These are phyloP conservation scores for Begonia peltatifolia DNA, from an alignment of 306 rosid species.

Conservation along the genomic window DNA sequence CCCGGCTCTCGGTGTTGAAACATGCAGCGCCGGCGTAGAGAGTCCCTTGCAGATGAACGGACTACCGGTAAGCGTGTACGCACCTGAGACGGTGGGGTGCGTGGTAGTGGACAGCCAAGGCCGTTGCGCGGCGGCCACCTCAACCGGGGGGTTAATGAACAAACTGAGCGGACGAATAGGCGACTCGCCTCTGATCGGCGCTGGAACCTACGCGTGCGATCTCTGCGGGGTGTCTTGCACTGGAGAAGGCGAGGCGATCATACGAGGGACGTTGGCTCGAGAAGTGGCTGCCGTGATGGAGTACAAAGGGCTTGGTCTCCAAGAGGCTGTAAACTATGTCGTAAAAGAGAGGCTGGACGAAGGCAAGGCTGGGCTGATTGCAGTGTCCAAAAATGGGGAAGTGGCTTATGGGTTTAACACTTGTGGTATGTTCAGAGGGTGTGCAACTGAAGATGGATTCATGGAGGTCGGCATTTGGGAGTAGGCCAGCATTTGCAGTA, in stretches of 20 bases:
- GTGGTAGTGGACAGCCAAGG: constrained; percentile 76
- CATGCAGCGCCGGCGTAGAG: constrained; percentile 40
- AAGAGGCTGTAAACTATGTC: constrained; percentile 66
- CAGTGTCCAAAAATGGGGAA: constrained; percentile 63
- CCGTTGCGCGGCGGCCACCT: constrained; percentile 72
- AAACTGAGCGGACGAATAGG: constrained; percentile 75
- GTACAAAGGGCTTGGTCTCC: constrained; percentile 69
- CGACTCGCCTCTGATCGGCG: constrained; percentile 78
- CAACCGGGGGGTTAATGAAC: constrained; percentile 87
- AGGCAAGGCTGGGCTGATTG: constrained; percentile 78
- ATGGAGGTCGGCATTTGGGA: constrained; percentile 95
- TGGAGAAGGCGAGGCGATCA: constrained; percentile 90
- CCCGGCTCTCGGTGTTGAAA: constrained; percentile 32
- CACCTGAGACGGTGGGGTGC: constrained; percentile 94
- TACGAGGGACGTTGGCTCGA: constrained; percentile 80
- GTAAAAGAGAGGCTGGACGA: constrained; percentile 58
- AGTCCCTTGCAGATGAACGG: constrained; percentile 72
- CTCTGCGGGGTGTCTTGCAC: constrained; percentile 89
- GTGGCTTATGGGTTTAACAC: constrained; percentile 78
- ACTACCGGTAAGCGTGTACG: constrained; percentile 63
- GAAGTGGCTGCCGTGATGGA: constrained; percentile 95
- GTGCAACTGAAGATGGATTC: constrained; percentile 70
- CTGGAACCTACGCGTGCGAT: constrained; percentile 80
- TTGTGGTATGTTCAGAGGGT: constrained; percentile 76
- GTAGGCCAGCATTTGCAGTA: neutral